These are phyloP conservation scores for Chrysochromulina parva DNA, from an alignment of 78 protist species.

Conservation along the genomic window DNA sequence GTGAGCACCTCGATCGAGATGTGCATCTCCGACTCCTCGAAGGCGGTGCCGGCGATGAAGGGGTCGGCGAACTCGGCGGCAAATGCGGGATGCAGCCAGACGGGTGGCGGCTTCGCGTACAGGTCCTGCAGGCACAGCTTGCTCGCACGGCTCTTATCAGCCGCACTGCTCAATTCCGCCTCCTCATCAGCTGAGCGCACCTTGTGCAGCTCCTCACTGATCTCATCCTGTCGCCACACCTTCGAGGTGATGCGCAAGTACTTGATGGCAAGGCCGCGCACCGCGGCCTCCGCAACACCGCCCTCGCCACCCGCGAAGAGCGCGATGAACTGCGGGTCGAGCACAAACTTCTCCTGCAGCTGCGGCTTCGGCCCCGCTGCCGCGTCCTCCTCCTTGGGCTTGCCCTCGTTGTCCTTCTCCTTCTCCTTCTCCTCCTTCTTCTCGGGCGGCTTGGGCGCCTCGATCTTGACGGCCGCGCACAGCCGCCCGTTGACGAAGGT, in stretches of 20 bases:
- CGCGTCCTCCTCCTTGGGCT: background rate
- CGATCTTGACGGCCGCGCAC: slow-evolving; percentile 10
- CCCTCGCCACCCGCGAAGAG: background rate
- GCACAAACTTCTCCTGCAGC: background rate
- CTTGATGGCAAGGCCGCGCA: background rate
- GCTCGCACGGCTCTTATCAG: background rate
- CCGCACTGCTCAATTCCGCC: background rate
- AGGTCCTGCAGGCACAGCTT: slow-evolving; percentile 28
- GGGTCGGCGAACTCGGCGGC: slow-evolving; percentile 42
- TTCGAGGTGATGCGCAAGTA: background rate
- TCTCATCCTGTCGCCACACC: background rate
- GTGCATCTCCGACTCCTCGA: background rate
- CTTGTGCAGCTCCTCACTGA: background rate
- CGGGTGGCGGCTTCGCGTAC: slow-evolving; percentile 33
- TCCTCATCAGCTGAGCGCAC: background rate
- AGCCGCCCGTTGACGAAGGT: slow-evolving; percentile 24
- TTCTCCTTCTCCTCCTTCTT: background rate
- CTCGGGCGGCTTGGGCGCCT: background rate
- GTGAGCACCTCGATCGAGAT: slow-evolving; percentile 25
- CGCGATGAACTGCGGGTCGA: background rate
- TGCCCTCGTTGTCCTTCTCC: background rate
- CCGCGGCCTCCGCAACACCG: background rate
- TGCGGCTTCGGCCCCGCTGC: background rate
- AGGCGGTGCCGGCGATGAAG: slow-evolving; percentile 23
- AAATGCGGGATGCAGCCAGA: slow-evolving; percentile 47